These are phyloP conservation scores for Pseudocercospora ulei DNA, from an alignment of 2,329 filamentous ascomycete species.

Conservation along the genomic window DNA sequence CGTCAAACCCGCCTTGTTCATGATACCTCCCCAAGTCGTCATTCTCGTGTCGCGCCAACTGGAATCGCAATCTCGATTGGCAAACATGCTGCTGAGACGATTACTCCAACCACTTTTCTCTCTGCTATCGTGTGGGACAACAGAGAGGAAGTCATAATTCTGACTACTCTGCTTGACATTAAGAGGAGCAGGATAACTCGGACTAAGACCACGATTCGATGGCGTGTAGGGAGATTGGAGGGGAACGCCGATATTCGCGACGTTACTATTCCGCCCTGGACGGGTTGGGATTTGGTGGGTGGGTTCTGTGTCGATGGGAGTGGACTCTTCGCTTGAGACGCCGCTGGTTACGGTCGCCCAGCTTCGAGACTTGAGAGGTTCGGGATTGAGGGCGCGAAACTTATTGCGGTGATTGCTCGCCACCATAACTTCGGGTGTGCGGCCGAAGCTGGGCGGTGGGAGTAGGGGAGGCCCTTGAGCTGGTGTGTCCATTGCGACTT, in stretches of 20 bases:
- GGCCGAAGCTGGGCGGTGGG: conserved; percentile 5
- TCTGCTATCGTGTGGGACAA: conserved; percentile 11
- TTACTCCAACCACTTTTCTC: conserved; percentile 3
- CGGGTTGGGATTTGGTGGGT: conserved; percentile 20
- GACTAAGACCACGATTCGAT: conserved; percentile 15
- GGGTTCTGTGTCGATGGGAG: conserved; percentile 17
- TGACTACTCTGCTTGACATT: conserved; percentile 4
- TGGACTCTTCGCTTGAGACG: conserved; percentile 13
- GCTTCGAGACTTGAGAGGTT: conserved; percentile 9
- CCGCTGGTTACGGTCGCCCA: conserved; percentile 17
- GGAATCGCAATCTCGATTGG: conserved; percentile 11
- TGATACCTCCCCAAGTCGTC: conserved; percentile 37
- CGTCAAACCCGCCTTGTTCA: conserved; percentile 38
- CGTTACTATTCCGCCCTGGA: conserved; percentile 18
- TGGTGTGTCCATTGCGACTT: conserved; percentile 30
- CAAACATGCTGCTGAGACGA: conserved; percentile 3
- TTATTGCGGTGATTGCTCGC: conserved; percentile 1
- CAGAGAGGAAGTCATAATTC: conserved; percentile 11
- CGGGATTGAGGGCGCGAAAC: conserved; percentile 6
- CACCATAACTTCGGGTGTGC: conserved; percentile 11
- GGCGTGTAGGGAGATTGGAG: conserved; percentile 21
- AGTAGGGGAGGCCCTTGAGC: conserved; percentile 4
- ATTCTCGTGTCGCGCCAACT: conserved; percentile 18
- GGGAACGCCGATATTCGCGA: conserved; percentile 18
- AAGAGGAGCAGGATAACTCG: conserved; percentile 10